These are phyloP conservation scores for Talaromyces ruber DNA, from an alignment of 495 filamentous ascomycete species.

Conservation along the genomic window DNA sequence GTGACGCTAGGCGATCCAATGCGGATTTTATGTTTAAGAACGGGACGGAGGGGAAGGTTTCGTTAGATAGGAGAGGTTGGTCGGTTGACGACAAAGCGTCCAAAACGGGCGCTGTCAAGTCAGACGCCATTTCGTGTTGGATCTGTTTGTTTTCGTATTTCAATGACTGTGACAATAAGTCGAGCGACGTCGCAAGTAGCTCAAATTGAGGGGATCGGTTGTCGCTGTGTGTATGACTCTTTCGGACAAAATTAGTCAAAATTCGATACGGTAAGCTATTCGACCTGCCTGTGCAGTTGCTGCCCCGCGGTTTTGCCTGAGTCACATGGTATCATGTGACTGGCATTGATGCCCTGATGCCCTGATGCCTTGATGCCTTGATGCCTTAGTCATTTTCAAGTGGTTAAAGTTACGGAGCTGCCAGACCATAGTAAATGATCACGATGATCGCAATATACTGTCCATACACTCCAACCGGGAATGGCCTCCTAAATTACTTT, in stretches of 20 bases:
- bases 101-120: conserved; percentile 58
- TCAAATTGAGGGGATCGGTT: background rate
- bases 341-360: background rate
- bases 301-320: conserved; percentile 14
- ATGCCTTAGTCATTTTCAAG: no score
- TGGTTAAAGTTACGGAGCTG: no score
- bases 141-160: background rate
- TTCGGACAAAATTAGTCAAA: conserved; percentile 16
- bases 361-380: background rate
- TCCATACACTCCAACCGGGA: no score
- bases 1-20: conserved; percentile 72
- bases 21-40: conserved; percentile 74
- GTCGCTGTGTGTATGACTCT: conserved; percentile 6
- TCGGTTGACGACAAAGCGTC: conserved; percentile 54
- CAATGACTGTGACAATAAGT: background rate
- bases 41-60: conserved; percentile 66
- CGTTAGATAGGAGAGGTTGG: conserved; percentile 59
- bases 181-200: background rate
- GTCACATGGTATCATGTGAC: conserved; percentile 1
- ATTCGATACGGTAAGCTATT: conserved; percentile 16
- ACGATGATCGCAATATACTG: no score
- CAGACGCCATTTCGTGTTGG: conserved; percentile 43
- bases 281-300: conserved; percentile 15
- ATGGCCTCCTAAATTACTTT: no score
- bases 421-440: no score